A percentile compares a stretch with the other conserved stretches of the same genome.
Evolutionary conservation across 768 basidiomycete species (phyloP).

Genomic region (Leccinum ochraceum): DNA sequence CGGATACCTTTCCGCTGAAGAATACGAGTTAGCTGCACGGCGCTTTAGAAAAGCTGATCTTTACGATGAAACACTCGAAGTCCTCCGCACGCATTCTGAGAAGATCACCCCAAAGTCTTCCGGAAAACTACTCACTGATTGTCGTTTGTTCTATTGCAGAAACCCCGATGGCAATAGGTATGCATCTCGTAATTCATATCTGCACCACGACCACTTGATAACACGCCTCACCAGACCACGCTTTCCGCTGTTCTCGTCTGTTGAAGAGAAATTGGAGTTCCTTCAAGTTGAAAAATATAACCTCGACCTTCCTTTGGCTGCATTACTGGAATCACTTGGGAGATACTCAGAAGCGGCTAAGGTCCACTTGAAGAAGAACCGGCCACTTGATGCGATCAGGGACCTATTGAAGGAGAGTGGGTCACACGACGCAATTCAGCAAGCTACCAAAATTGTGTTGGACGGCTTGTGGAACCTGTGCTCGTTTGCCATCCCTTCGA

Average conservation of each 20-base stretch:
- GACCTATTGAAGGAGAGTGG: conserved; percentile 40
- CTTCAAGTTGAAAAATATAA: conserved; percentile 45
- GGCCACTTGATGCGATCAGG: conserved; percentile 46
- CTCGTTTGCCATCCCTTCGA: conserved; percentile 39
- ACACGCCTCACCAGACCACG: conserved; percentile 40
- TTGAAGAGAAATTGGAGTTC: conserved; percentile 57
- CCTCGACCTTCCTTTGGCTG: conserved; percentile 49
- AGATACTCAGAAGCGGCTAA: conserved; percentile 52
- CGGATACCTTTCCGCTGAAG: conserved; percentile 41
- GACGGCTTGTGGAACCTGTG: conserved; percentile 48
- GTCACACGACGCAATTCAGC: conserved; percentile 28
- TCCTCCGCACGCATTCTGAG: conserved; percentile 40
- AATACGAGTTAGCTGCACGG: conserved; percentile 46
- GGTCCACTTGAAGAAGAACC: conserved; percentile 49
- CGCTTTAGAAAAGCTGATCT: conserved; percentile 48
- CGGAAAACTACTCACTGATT: conserved; percentile 41
- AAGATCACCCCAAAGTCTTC: conserved; percentile 35
- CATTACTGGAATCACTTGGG: conserved; percentile 44
- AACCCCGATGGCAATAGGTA: conserved; percentile 24
- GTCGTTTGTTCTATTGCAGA: conserved; percentile 47
- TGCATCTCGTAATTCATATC: background rate
- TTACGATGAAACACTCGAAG: conserved; percentile 54
- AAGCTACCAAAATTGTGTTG: conserved; percentile 43
- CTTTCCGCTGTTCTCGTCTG: conserved; percentile 48
- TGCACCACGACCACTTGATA: background rate